Percentiles rank a stretch among this genome's conserved stretches.
Conservation (phyloP, 1,139 yeast species). For the Pichia sp. region DNA sequence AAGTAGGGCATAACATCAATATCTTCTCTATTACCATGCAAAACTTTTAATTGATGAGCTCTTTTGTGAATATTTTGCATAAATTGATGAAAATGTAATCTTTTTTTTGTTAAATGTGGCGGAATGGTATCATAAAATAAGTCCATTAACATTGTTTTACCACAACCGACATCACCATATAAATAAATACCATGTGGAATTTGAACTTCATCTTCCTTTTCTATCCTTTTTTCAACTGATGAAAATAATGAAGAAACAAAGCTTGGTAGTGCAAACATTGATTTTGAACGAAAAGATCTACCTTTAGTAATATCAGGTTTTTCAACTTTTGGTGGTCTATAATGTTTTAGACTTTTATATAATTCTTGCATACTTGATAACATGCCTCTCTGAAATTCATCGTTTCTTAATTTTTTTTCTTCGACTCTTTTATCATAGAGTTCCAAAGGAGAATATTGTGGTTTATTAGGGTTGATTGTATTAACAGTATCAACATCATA, state of each 20-base stretch:
- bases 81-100: slow-evolving; percentile 93
- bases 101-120: slow-evolving; percentile 58
- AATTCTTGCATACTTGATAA: slow-evolving; percentile 48
- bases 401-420: slow-evolving; percentile 43
- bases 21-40: slow-evolving; percentile 53
- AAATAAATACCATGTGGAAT: slow-evolving; percentile 77
- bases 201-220: slow-evolving; percentile 8
- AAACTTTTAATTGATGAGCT: slow-evolving; percentile 63
- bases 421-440: slow-evolving; percentile 40
- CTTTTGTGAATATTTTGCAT: slow-evolving; percentile 92
- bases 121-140: slow-evolving; percentile 84
- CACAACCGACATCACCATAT: slow-evolving; percentile 98
- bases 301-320: slow-evolving; percentile 45
- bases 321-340: slow-evolving; percentile 50
- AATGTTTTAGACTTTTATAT: slow-evolving; percentile 41
- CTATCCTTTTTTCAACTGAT: slow-evolving; percentile 7
- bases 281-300: slow-evolving; percentile 1
- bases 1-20: slow-evolving; percentile 78
- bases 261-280: slow-evolving; percentile 30
- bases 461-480: background rate
- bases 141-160: slow-evolving; percentile 98
- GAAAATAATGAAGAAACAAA: slow-evolving; percentile 17
- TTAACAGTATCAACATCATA: background rate
- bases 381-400: slow-evolving; percentile 53
- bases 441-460: slow-evolving; percentile 36